Percentiles rank a stretch among this genome's conserved stretches.
phyloP scores from a whole-genome alignment of 495 filamentous ascomycete genomes.

The Stereocaulon alpinum region DNA sequence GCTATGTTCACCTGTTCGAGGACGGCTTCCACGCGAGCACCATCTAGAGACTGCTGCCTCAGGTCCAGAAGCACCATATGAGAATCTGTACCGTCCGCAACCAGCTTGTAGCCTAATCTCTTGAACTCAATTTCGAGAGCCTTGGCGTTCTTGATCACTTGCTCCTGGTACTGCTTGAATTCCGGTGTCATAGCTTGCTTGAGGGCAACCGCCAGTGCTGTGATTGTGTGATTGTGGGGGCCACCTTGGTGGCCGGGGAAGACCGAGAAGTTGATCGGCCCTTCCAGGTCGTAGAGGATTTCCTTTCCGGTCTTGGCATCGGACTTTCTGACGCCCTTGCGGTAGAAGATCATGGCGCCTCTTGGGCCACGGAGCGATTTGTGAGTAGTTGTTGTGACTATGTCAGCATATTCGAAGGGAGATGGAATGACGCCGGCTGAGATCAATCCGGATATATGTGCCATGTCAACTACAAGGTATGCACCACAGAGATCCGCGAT shows the following conservation, averaged over 20 bases:
- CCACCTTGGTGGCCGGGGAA: slow-evolving; percentile 99
- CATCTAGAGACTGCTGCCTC: slow-evolving; percentile 68
- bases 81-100: slow-evolving; percentile 92
- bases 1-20: slow-evolving; percentile 97
- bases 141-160: slow-evolving; percentile 89
- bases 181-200: slow-evolving; percentile 89
- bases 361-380: slow-evolving; percentile 97
- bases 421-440: slow-evolving; percentile 89
- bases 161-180: slow-evolving; percentile 92
- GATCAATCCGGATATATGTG: slow-evolving; percentile 94
- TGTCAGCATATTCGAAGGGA: slow-evolving; percentile 87
- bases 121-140: slow-evolving; percentile 74
- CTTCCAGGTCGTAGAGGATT: slow-evolving; percentile 84
- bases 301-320: slow-evolving; percentile 89
- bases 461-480: slow-evolving; percentile 96
- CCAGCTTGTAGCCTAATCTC: slow-evolving; percentile 77
- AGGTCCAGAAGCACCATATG: slow-evolving; percentile 97
- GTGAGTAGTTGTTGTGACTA: slow-evolving; percentile 98
- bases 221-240: slow-evolving; percentile 99
- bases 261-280: slow-evolving; percentile 96
- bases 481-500: slow-evolving; percentile 90
- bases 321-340: slow-evolving; percentile 81
- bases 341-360: slow-evolving; percentile 99
- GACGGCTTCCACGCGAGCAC: slow-evolving; percentile 91
- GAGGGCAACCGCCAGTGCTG: slow-evolving; percentile 88